phyloP scores from a whole-genome alignment of 2,329 filamentous ascomycete species.

The Hypoxylon rubiginosum region DNA sequence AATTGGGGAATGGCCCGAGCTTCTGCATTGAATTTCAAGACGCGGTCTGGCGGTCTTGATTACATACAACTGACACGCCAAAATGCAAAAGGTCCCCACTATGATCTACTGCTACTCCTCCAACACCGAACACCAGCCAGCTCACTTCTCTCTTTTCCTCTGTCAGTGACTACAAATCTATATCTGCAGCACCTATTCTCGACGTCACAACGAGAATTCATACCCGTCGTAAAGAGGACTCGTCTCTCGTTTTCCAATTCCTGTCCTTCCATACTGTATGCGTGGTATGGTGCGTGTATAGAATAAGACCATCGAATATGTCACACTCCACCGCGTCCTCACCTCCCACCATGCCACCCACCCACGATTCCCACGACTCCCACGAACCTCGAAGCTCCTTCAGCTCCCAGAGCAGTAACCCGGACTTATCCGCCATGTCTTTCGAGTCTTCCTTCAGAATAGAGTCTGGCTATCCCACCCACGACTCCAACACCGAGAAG shows the following conservation, averaged over 20 bases:
- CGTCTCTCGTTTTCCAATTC: conserved; percentile 41
- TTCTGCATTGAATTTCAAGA: conserved; percentile 36
- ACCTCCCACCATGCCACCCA: conserved; percentile 42
- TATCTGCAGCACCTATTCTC: conserved; percentile 22
- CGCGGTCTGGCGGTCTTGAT: conserved; percentile 48
- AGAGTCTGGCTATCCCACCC: conserved; percentile 49
- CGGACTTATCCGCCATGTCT: conserved; percentile 50
- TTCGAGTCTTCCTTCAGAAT: conserved; percentile 54
- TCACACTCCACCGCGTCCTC: conserved; percentile 48
- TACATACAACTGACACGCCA: conserved; percentile 48
- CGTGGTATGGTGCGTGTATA: conserved; percentile 45
- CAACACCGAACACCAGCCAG: conserved; percentile 27
- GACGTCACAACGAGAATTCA: conserved; percentile 35
- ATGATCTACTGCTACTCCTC: conserved; percentile 43
- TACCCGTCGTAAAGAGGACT: conserved; percentile 19
- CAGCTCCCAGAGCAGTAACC: conserved; percentile 49
- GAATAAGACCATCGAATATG: conserved; percentile 38
- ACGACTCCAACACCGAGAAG: conserved; percentile 52
- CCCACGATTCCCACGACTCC: conserved; percentile 37
- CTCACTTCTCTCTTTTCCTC: conserved; percentile 29
- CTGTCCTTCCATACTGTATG: conserved; percentile 37
- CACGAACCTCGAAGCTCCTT: conserved; percentile 44
- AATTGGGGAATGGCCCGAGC: conserved; percentile 33
- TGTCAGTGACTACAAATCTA: conserved; percentile 10
- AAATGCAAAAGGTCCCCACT: conserved; percentile 42